A percentile compares a stretch with the other conserved stretches of the same genome.
phyloP scores from a whole-genome alignment of 495 filamentous ascomycete genomes.

The Annulohypoxylon bovei region DNA sequence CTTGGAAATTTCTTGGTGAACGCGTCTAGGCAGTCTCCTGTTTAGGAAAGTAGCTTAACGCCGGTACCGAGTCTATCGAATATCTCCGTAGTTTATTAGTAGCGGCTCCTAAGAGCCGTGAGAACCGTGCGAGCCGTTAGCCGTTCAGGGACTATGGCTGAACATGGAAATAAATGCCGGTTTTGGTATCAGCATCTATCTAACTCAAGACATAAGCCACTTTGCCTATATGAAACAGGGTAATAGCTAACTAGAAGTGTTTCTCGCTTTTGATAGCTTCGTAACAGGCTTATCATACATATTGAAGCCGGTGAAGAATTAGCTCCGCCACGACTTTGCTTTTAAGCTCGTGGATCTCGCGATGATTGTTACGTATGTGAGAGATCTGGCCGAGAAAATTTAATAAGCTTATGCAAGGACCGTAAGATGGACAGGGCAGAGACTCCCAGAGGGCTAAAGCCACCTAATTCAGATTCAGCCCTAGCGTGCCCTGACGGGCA shows the following conservation, averaged over 20 bases:
- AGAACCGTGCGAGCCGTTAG: neutral
- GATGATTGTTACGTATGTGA: neutral
- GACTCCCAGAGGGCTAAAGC: neutral
- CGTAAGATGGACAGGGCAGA: neutral
- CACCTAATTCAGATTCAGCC: conserved; percentile 12
- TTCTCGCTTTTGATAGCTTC: neutral
- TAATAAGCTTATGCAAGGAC: neutral
- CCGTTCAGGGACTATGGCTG: neutral
- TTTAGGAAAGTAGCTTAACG: neutral
- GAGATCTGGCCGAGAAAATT: conserved; percentile 1
- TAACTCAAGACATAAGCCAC: neutral
- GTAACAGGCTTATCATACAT: neutral
- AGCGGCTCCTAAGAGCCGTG: neutral
- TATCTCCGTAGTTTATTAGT: neutral
- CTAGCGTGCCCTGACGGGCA: neutral
- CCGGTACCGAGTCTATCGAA: neutral
- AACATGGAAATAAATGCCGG: conserved; percentile 18
- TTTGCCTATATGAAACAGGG: neutral
- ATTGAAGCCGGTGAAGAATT: neutral
- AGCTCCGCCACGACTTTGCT: conserved; percentile 16
- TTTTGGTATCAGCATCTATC: neutral
- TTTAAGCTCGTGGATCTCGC: conserved; percentile 15
- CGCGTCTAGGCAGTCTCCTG: neutral
- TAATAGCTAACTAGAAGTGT: neutral
- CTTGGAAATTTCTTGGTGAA: neutral